Conservation (phyloP, 495 filamentous ascomycete genomes). For the Lophiostoma macrostomum region DNA sequence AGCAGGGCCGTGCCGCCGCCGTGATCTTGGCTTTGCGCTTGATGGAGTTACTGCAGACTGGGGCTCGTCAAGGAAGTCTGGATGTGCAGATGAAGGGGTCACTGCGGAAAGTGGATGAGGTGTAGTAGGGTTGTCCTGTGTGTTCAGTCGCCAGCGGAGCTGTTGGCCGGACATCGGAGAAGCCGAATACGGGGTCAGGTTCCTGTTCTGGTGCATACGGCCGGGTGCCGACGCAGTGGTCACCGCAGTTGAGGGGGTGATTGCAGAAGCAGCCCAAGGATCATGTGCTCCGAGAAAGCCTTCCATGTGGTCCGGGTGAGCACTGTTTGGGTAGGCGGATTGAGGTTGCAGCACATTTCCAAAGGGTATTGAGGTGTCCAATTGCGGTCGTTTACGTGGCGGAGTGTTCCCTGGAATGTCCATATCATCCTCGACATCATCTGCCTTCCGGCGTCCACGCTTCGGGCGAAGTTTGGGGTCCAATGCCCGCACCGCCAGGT, state of each 20-base stretch:
- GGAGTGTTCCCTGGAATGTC: constrained; percentile 48
- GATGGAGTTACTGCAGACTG: constrained; percentile 68
- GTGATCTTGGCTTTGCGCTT: constrained; percentile 51
- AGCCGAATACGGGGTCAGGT: constrained; percentile 36
- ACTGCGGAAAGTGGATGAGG: constrained; percentile 81
- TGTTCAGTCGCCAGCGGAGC: constrained; percentile 46
- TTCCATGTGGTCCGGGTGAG: constrained; percentile 51
- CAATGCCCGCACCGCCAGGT: constrained; percentile 84
- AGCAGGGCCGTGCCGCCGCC: constrained; percentile 82
- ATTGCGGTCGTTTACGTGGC: constrained; percentile 60
- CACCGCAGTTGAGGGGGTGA: constrained; percentile 34
- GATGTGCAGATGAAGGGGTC: constrained; percentile 53
- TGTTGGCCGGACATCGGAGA: constrained; percentile 40
- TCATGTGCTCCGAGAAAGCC: constrained; percentile 38
- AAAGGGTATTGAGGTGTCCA: constrained; percentile 64
- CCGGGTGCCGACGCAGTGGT: constrained; percentile 27
- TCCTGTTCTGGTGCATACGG: constrained; percentile 28
- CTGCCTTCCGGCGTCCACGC: constrained; percentile 77
- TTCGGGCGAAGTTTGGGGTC: constrained; percentile 89
- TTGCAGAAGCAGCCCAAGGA: constrained; percentile 38
- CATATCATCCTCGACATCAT: constrained; percentile 61
- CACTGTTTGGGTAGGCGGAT: constrained; percentile 60
- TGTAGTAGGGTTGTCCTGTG: constrained; percentile 56
- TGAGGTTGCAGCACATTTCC: constrained; percentile 56
- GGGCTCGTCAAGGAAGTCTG: constrained; percentile 55